Conservation (phyloP, 2,329 filamentous ascomycete species). For the Ceratocystis variospora region DNA sequence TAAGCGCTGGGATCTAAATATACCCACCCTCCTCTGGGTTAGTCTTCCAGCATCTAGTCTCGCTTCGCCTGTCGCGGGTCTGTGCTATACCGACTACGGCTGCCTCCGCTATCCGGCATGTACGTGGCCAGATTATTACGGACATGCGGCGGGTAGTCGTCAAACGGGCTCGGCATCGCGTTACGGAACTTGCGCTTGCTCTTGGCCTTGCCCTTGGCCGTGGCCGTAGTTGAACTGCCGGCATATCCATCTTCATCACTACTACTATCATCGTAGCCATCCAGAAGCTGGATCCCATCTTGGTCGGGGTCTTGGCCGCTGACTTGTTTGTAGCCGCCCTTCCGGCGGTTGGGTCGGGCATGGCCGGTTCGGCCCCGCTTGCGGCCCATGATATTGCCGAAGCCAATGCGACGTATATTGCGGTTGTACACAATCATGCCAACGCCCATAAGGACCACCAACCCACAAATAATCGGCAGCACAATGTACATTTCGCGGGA, state of each 20-base stretch:
- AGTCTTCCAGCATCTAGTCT: not conserved
- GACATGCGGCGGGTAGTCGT: conserved; percentile 17
- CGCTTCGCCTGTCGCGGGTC: not conserved
- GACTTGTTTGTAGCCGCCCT: conserved; percentile 23
- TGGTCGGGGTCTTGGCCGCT: not conserved
- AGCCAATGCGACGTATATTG: conserved; percentile 34
- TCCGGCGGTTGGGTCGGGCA: conserved; percentile 29
- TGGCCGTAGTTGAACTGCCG: not conserved
- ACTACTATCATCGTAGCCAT: conserved; percentile 14
- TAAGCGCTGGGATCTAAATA: too few species aligned
- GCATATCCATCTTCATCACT: conserved; percentile 6
- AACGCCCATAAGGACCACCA: conserved; percentile 36
- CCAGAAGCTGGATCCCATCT: conserved; percentile 6
- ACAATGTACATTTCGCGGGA: conserved; percentile 38
- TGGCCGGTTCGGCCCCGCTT: conserved; percentile 26
- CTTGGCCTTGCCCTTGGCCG: conserved; percentile 11
- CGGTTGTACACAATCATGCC: conserved; percentile 45
- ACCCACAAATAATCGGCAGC: conserved; percentile 37
- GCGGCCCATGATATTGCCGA: conserved; percentile 41
- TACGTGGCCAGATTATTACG: conserved; percentile 22
- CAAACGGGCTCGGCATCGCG: conserved; percentile 15
- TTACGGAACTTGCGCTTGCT: conserved; percentile 12
- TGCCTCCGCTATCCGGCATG: not conserved
- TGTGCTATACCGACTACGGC: not conserved
- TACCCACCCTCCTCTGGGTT: not conserved